A percentile compares a stretch with the other conserved stretches of the same genome.
phyloP scores from a whole-genome alignment of 164 flowering plant species.

The Akebia trifoliata region DNA sequence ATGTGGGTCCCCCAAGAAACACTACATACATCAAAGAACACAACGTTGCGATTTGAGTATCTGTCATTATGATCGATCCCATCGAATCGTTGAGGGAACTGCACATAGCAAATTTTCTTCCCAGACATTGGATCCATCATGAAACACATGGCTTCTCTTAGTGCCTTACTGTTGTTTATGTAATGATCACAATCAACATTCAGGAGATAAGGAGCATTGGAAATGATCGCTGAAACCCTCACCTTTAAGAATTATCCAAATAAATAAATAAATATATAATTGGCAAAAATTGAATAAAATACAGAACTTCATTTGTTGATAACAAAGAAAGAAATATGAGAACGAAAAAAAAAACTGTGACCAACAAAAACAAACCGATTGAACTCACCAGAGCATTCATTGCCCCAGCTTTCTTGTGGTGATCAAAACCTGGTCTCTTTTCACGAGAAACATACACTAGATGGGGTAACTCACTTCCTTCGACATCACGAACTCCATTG shows the following conservation, averaged over 20 bases:
- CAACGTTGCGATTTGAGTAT: constrained; percentile 86
- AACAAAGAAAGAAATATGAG: background rate
- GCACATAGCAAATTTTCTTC: constrained; percentile 73
- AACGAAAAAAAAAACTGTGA: background rate
- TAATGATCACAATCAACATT: constrained; percentile 89
- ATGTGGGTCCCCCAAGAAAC: background rate
- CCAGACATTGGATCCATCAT: constrained; percentile 84
- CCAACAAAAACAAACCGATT: constrained; percentile 8
- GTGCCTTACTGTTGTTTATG: constrained; percentile 79
- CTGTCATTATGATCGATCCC: constrained; percentile 82
- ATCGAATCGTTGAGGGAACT: constrained; percentile 84
- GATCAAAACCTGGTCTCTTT: constrained; percentile 78
- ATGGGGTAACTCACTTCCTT: constrained; percentile 65
- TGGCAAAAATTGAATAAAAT: background rate
- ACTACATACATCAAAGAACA: constrained; percentile 73
- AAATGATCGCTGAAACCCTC: constrained; percentile 68
- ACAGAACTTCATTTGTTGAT: background rate
- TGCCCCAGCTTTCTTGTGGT: constrained; percentile 78
- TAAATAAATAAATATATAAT: background rate
- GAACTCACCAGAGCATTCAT: constrained; percentile 64
- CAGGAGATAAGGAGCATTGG: constrained; percentile 77
- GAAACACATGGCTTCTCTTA: constrained; percentile 84
- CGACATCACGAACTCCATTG: constrained; percentile 48
- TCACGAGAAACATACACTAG: constrained; percentile 81
- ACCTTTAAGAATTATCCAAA: constrained; percentile 32